Evolutionary conservation across 495 filamentous ascomycete species (phyloP), one percentile per base, ranked within the genome.

Genomic region (Xylaria palmicola): DNA sequence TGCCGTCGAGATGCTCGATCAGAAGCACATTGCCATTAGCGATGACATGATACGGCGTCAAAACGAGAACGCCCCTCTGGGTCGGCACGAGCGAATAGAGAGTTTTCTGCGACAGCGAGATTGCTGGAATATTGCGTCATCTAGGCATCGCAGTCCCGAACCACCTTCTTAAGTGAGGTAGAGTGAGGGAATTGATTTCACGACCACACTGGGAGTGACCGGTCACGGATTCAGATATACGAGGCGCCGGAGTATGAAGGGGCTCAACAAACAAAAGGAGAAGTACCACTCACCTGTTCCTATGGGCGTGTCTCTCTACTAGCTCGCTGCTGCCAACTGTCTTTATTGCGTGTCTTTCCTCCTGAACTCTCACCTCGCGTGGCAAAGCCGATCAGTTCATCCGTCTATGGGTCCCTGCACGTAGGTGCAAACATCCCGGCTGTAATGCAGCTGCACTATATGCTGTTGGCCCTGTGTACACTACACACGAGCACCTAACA

Each of bases 31-130:
- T 36, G 77, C 84, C 60, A 85, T 89, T 41, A 83, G 80, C 65
- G 79, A 83, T 48, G 83, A 87, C 32, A 68, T 96, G 65, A 78
- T 69, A 17, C 76, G 77, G 40, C 79, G 84, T n/a, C 79, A 85
- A 61, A 77, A 75, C 45, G 74, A 81, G 40, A 76, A 81, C 49
- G 73, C 74, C 3, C 69, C 75, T 30, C 77, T 81, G 59, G 77
- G 74, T 54, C 82, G 78, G 39, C 82, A 90, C 45, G 85, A 85
- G 62, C 81, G 89, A 51, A 83, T 96, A 34, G 76, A 90, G 62
- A 81, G 71, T n/a, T 96, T 96, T 66, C 66, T 95, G 20, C 79
- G 83, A 66, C 82, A 87, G 37, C 81, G 90, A 59, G 87, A 93
- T 1, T 57, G 50, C 13, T 72, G 67, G 67, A 64, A 59, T 6